These are phyloP conservation scores for Microcyclosporella mali DNA, from an alignment of 2,329 filamentous ascomycete species.

Conservation along the genomic window DNA sequence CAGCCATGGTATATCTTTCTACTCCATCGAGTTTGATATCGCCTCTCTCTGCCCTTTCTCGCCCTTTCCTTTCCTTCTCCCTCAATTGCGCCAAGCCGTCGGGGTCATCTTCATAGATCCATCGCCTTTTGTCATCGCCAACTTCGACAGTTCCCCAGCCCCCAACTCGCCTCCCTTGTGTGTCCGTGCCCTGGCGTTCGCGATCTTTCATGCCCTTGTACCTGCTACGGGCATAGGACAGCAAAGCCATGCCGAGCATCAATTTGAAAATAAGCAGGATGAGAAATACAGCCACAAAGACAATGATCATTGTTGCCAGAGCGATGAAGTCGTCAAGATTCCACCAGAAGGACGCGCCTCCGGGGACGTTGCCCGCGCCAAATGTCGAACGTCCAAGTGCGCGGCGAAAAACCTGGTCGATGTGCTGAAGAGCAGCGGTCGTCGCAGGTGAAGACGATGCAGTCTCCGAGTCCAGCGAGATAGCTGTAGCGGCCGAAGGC, in stretches of 20 bases:
- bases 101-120: slow-evolving; percentile 80
- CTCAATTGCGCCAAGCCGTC: slow-evolving; percentile 59
- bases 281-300: slow-evolving; percentile 80
- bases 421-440: slow-evolving; percentile 68
- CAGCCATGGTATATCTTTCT: slow-evolving; percentile 86
- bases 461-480: slow-evolving; percentile 50
- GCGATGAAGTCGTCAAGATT: slow-evolving; percentile 69
- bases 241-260: slow-evolving; percentile 77
- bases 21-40: slow-evolving; percentile 59
- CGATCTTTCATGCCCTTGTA: slow-evolving; percentile 74
- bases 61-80: slow-evolving; percentile 57
- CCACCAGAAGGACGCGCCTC: slow-evolving; percentile 42
- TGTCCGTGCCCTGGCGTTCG: slow-evolving; percentile 48
- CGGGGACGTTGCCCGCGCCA: slow-evolving; percentile 38
- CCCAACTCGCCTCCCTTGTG: slow-evolving; percentile 65
- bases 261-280: slow-evolving; percentile 71
- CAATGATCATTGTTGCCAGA: slow-evolving; percentile 70
- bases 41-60: slow-evolving; percentile 44
- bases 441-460: slow-evolving; percentile 59
- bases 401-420: slow-evolving; percentile 70
- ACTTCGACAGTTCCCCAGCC: slow-evolving; percentile 83
- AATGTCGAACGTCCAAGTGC: slow-evolving; percentile 71
- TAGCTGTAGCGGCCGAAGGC: slow-evolving; percentile 58
- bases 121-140: slow-evolving; percentile 74
- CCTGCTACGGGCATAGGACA: slow-evolving; percentile 70